Percentiles rank a stretch among this genome's conserved stretches.
These are phyloP conservation scores for Mercurialis annua DNA, from an alignment of 345 rosid species.

Conservation along the genomic window DNA sequence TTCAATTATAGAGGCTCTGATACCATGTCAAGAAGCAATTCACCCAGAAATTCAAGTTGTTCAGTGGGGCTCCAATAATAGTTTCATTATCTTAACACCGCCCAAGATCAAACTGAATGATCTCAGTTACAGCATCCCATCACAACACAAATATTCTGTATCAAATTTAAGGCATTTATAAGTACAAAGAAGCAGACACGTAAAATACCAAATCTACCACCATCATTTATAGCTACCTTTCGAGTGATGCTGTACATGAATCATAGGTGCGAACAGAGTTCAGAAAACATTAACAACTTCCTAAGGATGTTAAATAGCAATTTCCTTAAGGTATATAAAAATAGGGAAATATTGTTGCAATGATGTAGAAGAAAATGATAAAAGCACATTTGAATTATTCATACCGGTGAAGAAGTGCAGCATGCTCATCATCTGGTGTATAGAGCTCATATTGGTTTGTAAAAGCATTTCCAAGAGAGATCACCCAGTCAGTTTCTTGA, in stretches of 20 bases:
- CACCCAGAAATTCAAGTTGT: too few species aligned
- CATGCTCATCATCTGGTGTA: constrained; percentile 73
- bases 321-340: not conserved
- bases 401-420: constrained; percentile 91
- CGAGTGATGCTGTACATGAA: not conserved
- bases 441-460: constrained; percentile 76
- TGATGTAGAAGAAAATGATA: constrained; percentile 5
- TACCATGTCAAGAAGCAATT: too few species aligned
- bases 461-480: constrained; percentile 87
- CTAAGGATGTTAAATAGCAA: not conserved
- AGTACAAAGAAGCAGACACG: not conserved
- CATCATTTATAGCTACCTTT: not conserved
- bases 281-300: constrained; percentile 4
- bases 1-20: too few species aligned
- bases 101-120: not conserved
- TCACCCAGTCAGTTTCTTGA: constrained; percentile 76
- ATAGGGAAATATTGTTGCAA: not conserved
- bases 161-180: not conserved
- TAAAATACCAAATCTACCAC: not conserved
- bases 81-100: too few species aligned
- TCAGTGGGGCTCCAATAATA: too few species aligned
- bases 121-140: not conserved
- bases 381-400: constrained; percentile 15
- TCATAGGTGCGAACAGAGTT: not conserved
- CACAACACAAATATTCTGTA: not conserved